Evolutionary conservation across 371 early-diverging fungal species (phyloP), one percentile per base, ranked within the genome.

Genomic region (Circinella umbellata): DNA sequence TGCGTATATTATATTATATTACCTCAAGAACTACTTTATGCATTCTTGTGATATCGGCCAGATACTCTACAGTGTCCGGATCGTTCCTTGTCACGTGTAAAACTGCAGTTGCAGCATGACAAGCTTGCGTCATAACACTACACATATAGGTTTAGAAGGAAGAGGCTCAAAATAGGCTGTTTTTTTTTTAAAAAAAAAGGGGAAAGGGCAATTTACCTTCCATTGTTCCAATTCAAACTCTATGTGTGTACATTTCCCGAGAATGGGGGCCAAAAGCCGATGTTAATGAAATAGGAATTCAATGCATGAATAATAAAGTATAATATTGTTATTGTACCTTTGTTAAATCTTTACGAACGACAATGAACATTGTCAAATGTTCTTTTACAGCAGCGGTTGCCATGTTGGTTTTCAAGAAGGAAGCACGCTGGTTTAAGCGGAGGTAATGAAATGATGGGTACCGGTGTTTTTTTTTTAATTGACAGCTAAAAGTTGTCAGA

Each of bases 41-140:
- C 95, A 94, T 95, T 34, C 77, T 77, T 35, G 88, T 82, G n/a
- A 90, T 61, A 74, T 92, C 84, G 11, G 74, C 63, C 17, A 88
- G 73, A 69, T 95, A 96, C 18, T 81, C 83, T 42, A 82, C 78
- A 39, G 93, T 92, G 54, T 85, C 80, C 5, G 74, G 72, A 69
- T 90, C 79, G 8, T 92, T 85, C 13, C 83, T 78, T 20, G 88
- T 87, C 53, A 82, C 75, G 71, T 89, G 89, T 6, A 96, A 77
- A 38, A 88, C 85, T 17, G 92, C 92, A 1, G 92, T 91, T 9
- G 91, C 77, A 1, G 95, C 96, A 72, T 96, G 96, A 64, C 93
- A 91, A 8, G 96, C 96, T 74, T 96, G 96, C 5, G 94, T 80
- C 53, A 96, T 92, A 1, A 95, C 86, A 71, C 94, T 93, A 46